phyloP scores from a whole-genome alignment of 2,329 filamentous ascomycete genomes.

The Exophiala alcalophila region DNA sequence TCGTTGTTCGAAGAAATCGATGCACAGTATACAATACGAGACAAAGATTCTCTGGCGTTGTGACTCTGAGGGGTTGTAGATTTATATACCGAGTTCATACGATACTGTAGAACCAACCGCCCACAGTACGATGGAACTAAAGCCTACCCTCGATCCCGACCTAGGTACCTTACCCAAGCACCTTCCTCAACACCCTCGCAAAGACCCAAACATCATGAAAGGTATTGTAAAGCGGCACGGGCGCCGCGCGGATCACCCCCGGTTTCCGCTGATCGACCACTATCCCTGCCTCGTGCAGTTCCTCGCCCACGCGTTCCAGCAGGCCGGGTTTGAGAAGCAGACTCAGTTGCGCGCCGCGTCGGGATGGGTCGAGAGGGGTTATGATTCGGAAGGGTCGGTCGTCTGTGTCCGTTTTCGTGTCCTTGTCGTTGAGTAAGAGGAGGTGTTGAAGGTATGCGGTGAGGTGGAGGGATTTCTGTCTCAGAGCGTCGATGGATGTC shows the following conservation, averaged over 20 bases:
- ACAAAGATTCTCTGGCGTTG: neutral
- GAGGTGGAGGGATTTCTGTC: constrained; percentile 67
- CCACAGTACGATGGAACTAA: too few relatives aligned
- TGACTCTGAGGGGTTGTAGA: neutral
- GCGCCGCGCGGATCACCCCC: constrained; percentile 81
- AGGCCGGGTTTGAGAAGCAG: constrained; percentile 66
- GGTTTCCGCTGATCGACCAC: constrained; percentile 81
- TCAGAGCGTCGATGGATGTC: constrained; percentile 65
- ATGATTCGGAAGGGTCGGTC: constrained; percentile 57
- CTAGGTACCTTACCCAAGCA: neutral
- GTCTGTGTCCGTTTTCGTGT: constrained; percentile 30
- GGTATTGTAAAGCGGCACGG: constrained; percentile 62
- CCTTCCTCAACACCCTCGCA: neutral
- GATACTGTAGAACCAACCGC: neutral
- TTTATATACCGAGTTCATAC: neutral
- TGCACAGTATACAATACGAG: too few relatives aligned
- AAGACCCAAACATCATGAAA: constrained; percentile 4
- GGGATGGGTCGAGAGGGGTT: constrained; percentile 65
- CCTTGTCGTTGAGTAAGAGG: constrained; percentile 50
- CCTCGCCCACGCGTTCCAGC: constrained; percentile 62
- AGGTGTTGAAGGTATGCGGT: constrained; percentile 75
- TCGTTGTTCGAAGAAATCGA: too few relatives aligned
- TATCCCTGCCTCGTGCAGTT: constrained; percentile 65
- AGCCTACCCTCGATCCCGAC: neutral
- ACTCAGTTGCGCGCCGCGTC: constrained; percentile 76